A percentile compares a stretch with the other conserved stretches of the same genome.
Evolutionary conservation across 192 early-diverging fungal genomes (phyloP).

Genomic region (Backusella tarrabulga): DNA sequence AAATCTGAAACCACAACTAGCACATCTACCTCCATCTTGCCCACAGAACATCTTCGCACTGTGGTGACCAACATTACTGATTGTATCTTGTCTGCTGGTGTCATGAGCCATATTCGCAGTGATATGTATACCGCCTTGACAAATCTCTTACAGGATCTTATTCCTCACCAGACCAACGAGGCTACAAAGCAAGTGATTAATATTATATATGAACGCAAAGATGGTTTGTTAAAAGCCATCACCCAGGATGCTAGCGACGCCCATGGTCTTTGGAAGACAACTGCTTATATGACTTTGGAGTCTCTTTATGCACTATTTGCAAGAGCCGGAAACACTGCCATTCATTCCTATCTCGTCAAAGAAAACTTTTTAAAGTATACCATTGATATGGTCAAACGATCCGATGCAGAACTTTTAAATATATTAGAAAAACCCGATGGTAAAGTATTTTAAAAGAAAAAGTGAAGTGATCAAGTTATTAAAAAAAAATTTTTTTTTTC

Average conservation of each 20-base stretch:
- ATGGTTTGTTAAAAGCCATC: constrained; percentile 53
- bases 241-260: constrained; percentile 84
- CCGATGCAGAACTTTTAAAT: constrained; percentile 53
- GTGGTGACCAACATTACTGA: constrained; percentile 33
- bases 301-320: constrained; percentile 42
- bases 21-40: constrained; percentile 5
- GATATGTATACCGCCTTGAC: constrained; percentile 80
- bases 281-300: constrained; percentile 78
- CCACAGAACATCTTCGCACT: constrained; percentile 27
- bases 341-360: constrained; percentile 39
- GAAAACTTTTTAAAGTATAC: constrained; percentile 56
- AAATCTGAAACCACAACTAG: background rate
- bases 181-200: background rate
- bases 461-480: background rate
- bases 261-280: constrained; percentile 78
- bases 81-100: constrained; percentile 5
- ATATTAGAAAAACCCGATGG: constrained; percentile 50
- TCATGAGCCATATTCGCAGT: constrained; percentile 47
- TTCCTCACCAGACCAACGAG: constrained; percentile 1
- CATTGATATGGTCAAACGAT: constrained; percentile 58
- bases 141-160: constrained; percentile 65
- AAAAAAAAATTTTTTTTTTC: too few relatives aligned
- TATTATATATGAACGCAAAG: background rate
- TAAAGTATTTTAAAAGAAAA: background rate
- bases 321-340: background rate